Evolutionary conservation across 257 asterid species (phyloP).

Genomic region (Knoxia roxburghii): DNA sequence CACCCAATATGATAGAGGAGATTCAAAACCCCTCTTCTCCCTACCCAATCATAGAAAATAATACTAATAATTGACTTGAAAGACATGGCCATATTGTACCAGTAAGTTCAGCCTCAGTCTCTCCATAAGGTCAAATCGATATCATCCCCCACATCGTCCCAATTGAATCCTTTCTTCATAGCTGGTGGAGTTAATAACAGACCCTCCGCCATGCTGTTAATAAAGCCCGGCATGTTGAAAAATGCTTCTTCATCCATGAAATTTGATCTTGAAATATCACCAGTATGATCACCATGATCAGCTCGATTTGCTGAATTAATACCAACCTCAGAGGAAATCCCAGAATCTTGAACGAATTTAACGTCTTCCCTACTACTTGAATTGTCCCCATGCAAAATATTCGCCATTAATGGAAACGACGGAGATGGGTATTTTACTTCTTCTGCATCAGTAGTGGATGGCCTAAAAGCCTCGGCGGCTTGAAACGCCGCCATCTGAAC

Average conservation of each 20-base stretch:
- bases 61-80: no score
- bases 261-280: neutral
- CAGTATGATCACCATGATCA: neutral
- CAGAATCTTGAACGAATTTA: no score
- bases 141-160: slow-evolving; percentile 32
- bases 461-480: slow-evolving; percentile 26
- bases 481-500: slow-evolving; percentile 28
- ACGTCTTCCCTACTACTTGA: no score
- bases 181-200: slow-evolving; percentile 72
- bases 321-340: no score
- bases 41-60: no score
- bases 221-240: slow-evolving; percentile 61
- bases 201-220: slow-evolving; percentile 85
- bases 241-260: slow-evolving; percentile 62
- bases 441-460: neutral
- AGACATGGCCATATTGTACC: no score
- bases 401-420: no score
- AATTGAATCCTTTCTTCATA: slow-evolving; percentile 50
- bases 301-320: no score
- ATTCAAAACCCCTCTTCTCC: no score
- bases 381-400: neutral
- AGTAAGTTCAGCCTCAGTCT: no score
- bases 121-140: slow-evolving; percentile 46
- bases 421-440: no score
- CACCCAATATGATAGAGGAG: no score